A percentile compares a stretch with the other conserved stretches of the same genome.
These are phyloP conservation scores for Stylonectria norvegica DNA, from an alignment of 2,329 filamentous ascomycete genomes.

Conservation along the genomic window DNA sequence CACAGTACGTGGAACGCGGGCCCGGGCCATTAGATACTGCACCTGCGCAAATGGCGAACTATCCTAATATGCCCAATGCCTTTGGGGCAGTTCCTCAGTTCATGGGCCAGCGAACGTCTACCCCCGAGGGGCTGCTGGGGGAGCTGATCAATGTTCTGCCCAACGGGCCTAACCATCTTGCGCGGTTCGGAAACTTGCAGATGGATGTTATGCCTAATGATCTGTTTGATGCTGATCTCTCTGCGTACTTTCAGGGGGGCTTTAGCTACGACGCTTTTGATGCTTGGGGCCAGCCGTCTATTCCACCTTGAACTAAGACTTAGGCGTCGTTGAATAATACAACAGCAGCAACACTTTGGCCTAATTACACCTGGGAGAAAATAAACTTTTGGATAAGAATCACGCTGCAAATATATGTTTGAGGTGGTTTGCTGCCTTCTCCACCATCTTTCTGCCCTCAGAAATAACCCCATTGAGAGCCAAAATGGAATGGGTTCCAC, in stretches of 20 bases:
- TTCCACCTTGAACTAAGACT: no score
- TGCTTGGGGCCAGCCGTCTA: conserved; percentile 2
- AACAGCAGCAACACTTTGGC: no score
- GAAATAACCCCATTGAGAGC: conserved; percentile 25
- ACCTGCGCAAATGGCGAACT: background rate
- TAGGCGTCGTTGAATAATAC: no score
- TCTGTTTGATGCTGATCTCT: conserved; percentile 11
- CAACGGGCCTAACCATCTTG: conserved; percentile 4
- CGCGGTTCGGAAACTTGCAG: conserved; percentile 6
- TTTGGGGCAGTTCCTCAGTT: background rate
- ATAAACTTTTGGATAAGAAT: background rate
- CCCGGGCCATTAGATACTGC: background rate
- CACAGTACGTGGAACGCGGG: background rate
- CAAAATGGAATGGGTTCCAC: conserved; percentile 25
- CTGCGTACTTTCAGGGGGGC: conserved; percentile 12
- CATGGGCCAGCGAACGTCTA: conserved; percentile 1
- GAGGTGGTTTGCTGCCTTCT: conserved; percentile 20
- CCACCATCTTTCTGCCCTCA: conserved; percentile 21
- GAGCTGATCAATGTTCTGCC: conserved; percentile 12
- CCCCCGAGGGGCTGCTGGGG: conserved; percentile 10
- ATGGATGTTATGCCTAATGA: conserved; percentile 7
- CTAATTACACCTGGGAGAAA: no score
- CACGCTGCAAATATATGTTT: conserved; percentile 17
- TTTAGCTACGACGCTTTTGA: conserved; percentile 11
- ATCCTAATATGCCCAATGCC: background rate